Base-by-base conservation (phyloP, 1,284 basidiomycete genomes). In the Leccinum subspadiceum region DNA sequence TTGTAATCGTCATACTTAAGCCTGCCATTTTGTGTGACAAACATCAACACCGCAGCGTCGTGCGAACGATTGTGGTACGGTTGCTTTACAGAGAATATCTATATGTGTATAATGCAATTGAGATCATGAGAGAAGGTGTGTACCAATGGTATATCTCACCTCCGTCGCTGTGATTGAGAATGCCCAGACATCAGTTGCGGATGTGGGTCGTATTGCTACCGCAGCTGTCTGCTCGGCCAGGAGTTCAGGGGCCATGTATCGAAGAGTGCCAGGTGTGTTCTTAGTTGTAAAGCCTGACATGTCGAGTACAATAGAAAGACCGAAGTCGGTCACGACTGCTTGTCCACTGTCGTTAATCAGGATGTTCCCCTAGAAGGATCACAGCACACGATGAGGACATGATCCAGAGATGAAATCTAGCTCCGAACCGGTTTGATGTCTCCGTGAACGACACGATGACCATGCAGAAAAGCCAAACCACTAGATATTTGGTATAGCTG, bases 181-280 rank as follows among this genome's bases (percentile, higher is more conserved):
- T 2, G 71, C 72, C 70, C 73, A 74, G 15, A 63, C 49, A 57
- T 74, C 71, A 2, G 70, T 63, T 44, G 57, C 54, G 41, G 6
- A 5, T n/a, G 73, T 71, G 15, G 65, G 66, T 24, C 61, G 56
- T 41, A 60, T 60, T 20, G 58, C 59, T 26, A n/a, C 57, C 6
- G 55, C 56, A 39, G 58, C 53, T 22, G 49, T 60, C 2, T 54
- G 41, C 26, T 62, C 60, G 8, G 44, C 62, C 44, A 71, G 37
- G 53, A 74, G 62, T 53, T 71, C 70, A 4, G 62, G 60, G 2
- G 70, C 68, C 65, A 74, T 73, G 48, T 73, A 73, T 48, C 71
- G 65, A 31, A 67, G 53, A 5, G 70, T 73, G 6, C 70, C 71
- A n/a, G 62, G 63, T 2, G 68, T 59, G 22, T 63, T 61, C 9